Base-by-base conservation (phyloP, 2,329 filamentous ascomycete genomes). In the Cladosporium sphaerospermum region DNA sequence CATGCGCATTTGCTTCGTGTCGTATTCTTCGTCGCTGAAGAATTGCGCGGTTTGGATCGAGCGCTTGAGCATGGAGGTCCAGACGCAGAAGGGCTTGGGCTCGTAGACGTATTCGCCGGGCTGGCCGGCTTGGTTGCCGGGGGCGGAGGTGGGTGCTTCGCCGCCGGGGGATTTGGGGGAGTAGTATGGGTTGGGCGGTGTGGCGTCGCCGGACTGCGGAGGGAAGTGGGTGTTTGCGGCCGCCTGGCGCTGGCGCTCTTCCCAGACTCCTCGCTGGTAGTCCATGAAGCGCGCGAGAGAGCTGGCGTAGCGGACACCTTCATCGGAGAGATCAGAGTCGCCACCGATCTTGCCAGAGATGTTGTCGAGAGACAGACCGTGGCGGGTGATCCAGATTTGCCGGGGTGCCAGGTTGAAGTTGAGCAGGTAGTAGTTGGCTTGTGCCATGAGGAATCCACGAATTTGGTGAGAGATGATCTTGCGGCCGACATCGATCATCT, bases 381-480 rank as follows among this genome's bases (percentile, higher is more conserved):
- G 93, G 47, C 93, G 79, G 1, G 93, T 97, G 66, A 99, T 95
- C 93, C 93, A 99, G 56, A 99, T 97, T 70, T 96, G 92, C 52
- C 93, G 81, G 0, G 93, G 91, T 0, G 92, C 89, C 13, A 99
- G 80, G 63, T 99, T 97, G 78, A 99, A 99, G 62, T 95, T 97
- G 43, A 93, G 86, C 9, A 99, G 79, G 64, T 97, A 99, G 59
- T 91, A 95, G 53, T 93, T 90, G 52, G 95, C 93, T 57, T 93
- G 89, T 37, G 88, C 88, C 54, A 90, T 90, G 45, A 99, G 78
- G 70, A 99, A 99, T 5, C 93, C 93, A 60, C 86, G 86, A 56
- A 96, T 84, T 57, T 93, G 88, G 68, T 95, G 88, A 44, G 92
- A 88, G 41, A 97, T 84, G 56, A 97, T 81, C 71, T 99, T 99